These are phyloP conservation scores for Colletotrichum zoysiae DNA, from an alignment of 2,329 filamentous ascomycete genomes.

Conservation along the genomic window DNA sequence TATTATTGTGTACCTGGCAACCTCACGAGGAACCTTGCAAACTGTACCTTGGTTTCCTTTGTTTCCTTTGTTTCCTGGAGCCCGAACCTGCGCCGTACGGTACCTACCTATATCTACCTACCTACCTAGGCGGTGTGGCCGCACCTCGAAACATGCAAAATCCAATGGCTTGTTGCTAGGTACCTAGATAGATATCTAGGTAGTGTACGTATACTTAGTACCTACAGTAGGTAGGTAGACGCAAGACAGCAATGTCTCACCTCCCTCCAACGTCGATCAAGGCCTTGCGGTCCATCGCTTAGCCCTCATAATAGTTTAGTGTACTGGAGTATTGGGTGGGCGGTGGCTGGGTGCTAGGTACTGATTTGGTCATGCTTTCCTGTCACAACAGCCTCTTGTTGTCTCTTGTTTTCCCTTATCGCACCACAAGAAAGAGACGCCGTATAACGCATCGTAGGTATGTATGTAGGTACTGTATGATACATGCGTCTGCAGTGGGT, in stretches of 20 bases:
- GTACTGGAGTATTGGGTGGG: not conserved
- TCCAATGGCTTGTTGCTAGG: not conserved
- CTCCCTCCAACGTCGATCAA: not conserved
- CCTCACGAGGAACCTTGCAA: too few species aligned
- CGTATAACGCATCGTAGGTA: not conserved
- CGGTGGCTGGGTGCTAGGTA: not conserved
- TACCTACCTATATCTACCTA: too few species aligned
- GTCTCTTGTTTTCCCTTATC: not conserved
- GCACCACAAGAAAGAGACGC: slow-evolving; percentile 1
- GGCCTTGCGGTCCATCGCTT: slow-evolving; percentile 2
- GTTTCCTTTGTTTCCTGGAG: not conserved
- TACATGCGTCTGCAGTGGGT: not conserved
- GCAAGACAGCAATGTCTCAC: not conserved
- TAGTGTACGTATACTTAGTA: not conserved
- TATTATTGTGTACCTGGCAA: too few species aligned
- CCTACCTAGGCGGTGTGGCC: not conserved
- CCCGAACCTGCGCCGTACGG: not conserved
- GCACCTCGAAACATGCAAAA: not conserved
- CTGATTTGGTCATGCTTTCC: not conserved
- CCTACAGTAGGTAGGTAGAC: too few species aligned
- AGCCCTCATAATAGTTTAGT: not conserved
- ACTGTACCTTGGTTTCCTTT: not conserved
- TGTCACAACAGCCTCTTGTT: not conserved
- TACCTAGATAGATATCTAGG: not conserved
- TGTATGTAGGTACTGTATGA: too few species aligned